Evolutionary conservation across 306 rosid species (phyloP).

Genomic region (Morella rubra): DNA sequence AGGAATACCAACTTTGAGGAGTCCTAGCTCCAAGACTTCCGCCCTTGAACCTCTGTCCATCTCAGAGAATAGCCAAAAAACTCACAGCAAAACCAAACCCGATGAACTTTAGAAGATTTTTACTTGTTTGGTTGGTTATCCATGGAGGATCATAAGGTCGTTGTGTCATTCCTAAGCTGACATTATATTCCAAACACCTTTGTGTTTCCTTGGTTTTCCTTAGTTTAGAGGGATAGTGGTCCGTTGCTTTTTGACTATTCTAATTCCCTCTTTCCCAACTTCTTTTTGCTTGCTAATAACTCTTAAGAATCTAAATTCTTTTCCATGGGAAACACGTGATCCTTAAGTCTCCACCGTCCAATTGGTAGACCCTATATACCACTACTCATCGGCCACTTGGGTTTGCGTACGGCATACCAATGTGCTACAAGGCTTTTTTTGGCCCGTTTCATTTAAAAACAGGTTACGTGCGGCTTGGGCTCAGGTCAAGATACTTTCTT

Average conservation of each 20-base stretch:
- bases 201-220: constrained; percentile 27
- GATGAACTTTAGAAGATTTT: constrained; percentile 10
- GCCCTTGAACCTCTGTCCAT: constrained; percentile 51
- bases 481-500: not conserved
- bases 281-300: constrained; percentile 19
- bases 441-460: not conserved
- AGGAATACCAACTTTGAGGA: constrained; percentile 73
- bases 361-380: not conserved
- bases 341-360: not conserved
- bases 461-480: not conserved
- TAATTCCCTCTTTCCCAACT: constrained; percentile 26
- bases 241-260: constrained; percentile 49
- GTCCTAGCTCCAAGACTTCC: constrained; percentile 40
- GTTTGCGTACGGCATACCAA: no score
- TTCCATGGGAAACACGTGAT: not conserved
- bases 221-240: constrained; percentile 31
- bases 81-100: not conserved
- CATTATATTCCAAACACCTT: constrained; percentile 18
- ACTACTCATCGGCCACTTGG: no score
- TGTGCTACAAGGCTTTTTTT: not conserved
- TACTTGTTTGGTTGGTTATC: constrained; percentile 10
- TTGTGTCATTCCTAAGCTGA: not conserved
- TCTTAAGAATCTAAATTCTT: constrained; percentile 55
- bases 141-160: constrained; percentile 8
- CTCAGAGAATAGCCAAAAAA: not conserved